Evolutionary conservation across 495 filamentous ascomycete genomes (phyloP).

Genomic region (Aspergillus steynii): DNA sequence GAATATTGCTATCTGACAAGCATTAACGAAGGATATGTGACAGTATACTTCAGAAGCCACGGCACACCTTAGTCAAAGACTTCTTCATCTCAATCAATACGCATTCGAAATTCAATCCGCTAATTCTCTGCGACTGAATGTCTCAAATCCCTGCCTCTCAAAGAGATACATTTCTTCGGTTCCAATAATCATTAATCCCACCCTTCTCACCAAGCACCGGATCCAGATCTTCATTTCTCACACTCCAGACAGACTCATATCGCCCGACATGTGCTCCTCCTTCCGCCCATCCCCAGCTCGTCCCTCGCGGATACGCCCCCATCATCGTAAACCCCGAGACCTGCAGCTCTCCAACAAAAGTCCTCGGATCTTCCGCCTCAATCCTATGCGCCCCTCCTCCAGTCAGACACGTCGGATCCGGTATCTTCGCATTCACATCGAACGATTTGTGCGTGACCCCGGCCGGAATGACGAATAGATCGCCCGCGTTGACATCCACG

Average conservation of each 20-base stretch:
- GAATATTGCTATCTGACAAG: too few species aligned
- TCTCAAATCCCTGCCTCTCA: too few species aligned
- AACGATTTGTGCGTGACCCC: slow-evolving; percentile 36
- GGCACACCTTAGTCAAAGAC: too few species aligned
- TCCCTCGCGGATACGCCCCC: slow-evolving; percentile 17
- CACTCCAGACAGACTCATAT: slow-evolving; percentile 19
- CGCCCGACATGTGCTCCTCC: slow-evolving; percentile 14
- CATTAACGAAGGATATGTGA: too few species aligned
- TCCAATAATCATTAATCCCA: slow-evolving; percentile 8
- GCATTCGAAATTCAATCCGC: too few species aligned
- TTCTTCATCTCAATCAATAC: too few species aligned
- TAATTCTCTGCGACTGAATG: too few species aligned
- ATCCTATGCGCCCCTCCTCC: slow-evolving; percentile 28
- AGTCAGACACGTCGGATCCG: slow-evolving; percentile 23
- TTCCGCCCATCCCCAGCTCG: slow-evolving; percentile 14
- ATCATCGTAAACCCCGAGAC: slow-evolving; percentile 21
- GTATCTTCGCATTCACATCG: slow-evolving; percentile 15
- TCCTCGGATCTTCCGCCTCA: slow-evolving; percentile 14
- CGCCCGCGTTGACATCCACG: slow-evolving; percentile 28
- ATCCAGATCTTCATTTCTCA: slow-evolving; percentile 34
- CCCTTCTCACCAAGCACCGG: slow-evolving; percentile 26
- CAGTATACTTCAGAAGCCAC: too few species aligned
- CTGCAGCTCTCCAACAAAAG: slow-evolving; percentile 8
- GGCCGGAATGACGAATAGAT: slow-evolving; percentile 40
- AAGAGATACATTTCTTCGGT: too few species aligned